Conservation (phyloP, 805 yeast species). For the Myxozyma sirexii region DNA sequence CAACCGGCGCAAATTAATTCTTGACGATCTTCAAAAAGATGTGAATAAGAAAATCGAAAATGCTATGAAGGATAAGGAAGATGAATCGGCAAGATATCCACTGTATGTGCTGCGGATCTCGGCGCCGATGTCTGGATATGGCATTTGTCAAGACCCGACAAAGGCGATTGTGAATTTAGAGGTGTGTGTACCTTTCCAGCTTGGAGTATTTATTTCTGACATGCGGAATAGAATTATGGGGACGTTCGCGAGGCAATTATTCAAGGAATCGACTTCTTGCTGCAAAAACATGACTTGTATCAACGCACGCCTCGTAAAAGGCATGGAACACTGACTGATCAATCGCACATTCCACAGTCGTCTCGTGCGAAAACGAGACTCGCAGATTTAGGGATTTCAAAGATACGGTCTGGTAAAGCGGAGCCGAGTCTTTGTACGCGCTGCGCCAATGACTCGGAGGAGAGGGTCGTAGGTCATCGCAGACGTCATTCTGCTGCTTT, state of each 20-base stretch:
- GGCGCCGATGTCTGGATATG: slow-evolving; percentile 20
- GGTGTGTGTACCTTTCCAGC: not conserved
- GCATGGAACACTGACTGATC: not conserved
- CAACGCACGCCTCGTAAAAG: slow-evolving; percentile 2
- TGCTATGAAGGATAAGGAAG: not conserved
- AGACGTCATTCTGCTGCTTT: not conserved
- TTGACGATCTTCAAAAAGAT: slow-evolving; percentile 6
- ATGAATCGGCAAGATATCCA: slow-evolving; percentile 7
- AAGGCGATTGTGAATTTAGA: slow-evolving; percentile 17
- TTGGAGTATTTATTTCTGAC: not conserved
- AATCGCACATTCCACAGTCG: not conserved
- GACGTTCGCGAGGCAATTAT: not conserved
- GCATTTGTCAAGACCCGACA: slow-evolving; percentile 33
- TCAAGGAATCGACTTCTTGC: not conserved
- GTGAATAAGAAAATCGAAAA: slow-evolving; percentile 2
- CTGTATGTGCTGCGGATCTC: slow-evolving; percentile 19
- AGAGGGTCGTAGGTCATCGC: not conserved
- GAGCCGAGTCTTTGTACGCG: not conserved
- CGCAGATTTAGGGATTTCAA: slow-evolving; percentile 9
- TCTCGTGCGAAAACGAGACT: not conserved
- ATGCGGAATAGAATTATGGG: not conserved
- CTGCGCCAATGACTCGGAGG: not conserved
- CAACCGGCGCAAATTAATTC: slow-evolving; percentile 11
- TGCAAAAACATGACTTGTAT: not conserved
- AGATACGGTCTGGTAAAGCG: slow-evolving; percentile 2